phyloP scores from a whole-genome alignment of 164 flowering plant species.

The Magnolia changhungtana region DNA sequence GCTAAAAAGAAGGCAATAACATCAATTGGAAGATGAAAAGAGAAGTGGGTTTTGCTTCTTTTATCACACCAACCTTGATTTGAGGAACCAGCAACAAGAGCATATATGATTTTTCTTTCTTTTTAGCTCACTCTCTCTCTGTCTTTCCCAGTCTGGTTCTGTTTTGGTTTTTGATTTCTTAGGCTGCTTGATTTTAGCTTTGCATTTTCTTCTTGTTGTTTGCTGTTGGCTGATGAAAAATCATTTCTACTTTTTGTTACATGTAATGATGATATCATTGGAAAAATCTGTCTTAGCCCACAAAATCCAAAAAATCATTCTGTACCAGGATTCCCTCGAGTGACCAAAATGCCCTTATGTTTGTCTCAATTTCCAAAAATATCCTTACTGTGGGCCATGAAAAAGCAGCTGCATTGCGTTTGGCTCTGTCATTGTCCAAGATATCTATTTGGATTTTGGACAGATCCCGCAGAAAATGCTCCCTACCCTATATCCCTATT shows the following conservation, averaged over 20 bases:
- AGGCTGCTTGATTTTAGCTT: not conserved
- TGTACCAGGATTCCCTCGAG: not conserved
- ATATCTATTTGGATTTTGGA: too few relatives aligned
- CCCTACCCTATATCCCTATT: not conserved
- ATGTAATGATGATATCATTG: not conserved
- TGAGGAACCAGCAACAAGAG: conserved; percentile 21
- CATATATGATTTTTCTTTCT: conserved; percentile 25
- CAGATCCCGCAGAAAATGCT: too few relatives aligned
- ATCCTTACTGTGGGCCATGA: not conserved
- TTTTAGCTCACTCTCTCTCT: conserved; percentile 5
- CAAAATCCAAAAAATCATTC: not conserved
- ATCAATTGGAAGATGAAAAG: not conserved
- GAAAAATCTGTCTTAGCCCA: not conserved
- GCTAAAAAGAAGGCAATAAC: not conserved
- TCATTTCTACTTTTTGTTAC: too few relatives aligned
- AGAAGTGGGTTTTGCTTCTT: conserved; percentile 6
- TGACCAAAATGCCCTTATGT: not conserved
- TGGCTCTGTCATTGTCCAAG: too few relatives aligned
- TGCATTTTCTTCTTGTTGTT: not conserved
- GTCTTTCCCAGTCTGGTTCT: too few relatives aligned
- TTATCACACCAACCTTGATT: conserved; percentile 26
- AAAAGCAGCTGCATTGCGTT: not conserved
- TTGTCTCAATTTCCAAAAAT: not conserved
- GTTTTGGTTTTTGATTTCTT: not conserved
- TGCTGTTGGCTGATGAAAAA: not conserved